Evolutionary conservation across 441 rosid species (phyloP).

Genomic region (Gossypium lobatum): DNA sequence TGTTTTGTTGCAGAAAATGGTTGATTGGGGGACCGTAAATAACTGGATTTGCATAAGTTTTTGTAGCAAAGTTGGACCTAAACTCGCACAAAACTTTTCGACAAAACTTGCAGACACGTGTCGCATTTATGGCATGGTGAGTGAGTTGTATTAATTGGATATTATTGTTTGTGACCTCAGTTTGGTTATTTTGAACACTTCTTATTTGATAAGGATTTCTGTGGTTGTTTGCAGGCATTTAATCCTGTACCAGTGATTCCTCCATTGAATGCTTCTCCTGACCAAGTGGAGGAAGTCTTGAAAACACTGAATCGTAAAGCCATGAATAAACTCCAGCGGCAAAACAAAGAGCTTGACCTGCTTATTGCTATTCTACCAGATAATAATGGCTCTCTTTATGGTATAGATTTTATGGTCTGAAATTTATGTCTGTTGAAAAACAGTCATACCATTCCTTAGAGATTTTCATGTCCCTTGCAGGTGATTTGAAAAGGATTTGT

Average conservation of each 20-base stretch:
- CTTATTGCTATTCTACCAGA: background rate
- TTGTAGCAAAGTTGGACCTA: background rate
- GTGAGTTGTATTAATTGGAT: background rate
- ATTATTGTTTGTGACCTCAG: background rate
- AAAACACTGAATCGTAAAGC: background rate
- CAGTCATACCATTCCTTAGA: background rate
- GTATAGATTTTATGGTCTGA: background rate
- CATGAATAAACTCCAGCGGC: background rate
- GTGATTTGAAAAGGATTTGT: constrained; percentile 1
- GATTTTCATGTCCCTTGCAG: background rate
- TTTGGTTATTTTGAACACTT: constrained; percentile 8
- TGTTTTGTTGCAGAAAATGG: background rate
- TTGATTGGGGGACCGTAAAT: background rate
- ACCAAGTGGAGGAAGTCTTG: background rate
- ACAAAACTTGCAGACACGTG: background rate
- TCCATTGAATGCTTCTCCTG: background rate
- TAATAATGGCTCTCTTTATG: background rate
- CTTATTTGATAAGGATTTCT: background rate
- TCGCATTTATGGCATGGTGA: background rate
- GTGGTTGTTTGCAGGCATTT: background rate
- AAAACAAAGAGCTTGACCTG: background rate
- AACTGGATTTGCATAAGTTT: background rate
- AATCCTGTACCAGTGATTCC: background rate
- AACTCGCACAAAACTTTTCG: background rate
- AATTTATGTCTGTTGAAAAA: background rate